Base-by-base conservation (phyloP, 2,329 filamentous ascomycete species). In the Xylariomycetidae sp. region DNA sequence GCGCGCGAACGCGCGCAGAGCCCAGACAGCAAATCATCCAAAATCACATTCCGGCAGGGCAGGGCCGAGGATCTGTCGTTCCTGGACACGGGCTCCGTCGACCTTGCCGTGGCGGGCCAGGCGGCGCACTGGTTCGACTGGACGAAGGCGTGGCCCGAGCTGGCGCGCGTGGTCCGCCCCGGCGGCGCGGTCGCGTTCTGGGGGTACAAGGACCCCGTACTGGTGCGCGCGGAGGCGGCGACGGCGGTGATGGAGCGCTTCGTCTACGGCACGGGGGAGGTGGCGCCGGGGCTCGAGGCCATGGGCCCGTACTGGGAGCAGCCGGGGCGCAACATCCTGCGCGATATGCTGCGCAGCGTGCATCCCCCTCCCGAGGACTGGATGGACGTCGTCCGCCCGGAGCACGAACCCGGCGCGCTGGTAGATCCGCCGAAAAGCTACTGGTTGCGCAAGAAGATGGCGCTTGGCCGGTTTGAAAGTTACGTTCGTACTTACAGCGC, bases 101-200 rank as follows among this genome's bases (percentile, higher is more conserved):
- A 82, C 50, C 57, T 68, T 46, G 61, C 59, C 5, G 63, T 69
- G 12, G 58, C 66, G 4, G 68, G 63, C 6, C 76, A 82, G 47
- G 68, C 77, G 6, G 75, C 76, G 25, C 79, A 83, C 51, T 83
- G 78, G 78, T 83, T 83, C 52, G 67, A 81, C 50, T 75, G 73
- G 47, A 25, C 41, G 6, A 62, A 59, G 24, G 64, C 70, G 3
- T 82, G 74, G 71, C 65, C 65, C 0, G 69, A 74, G 47, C 51
- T 82, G 37, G 59, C 58, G 8, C 64, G 74, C 10, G 67, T 76
- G 6, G 57, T 80, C 25, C 63, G 69, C 30, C 52, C 55, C 2
- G 72, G 72, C 10, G 77, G 76, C 12, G 74, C 72, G 1, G 46
- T 82, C n/a, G 76, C 76, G 0, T 76, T 79, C 50, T 81, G 72